Percentiles rank a stretch among this genome's conserved stretches.
These are phyloP conservation scores for Ensete glaucum DNA, from an alignment of 176 grass and related monocot genomes.

Conservation along the genomic window DNA sequence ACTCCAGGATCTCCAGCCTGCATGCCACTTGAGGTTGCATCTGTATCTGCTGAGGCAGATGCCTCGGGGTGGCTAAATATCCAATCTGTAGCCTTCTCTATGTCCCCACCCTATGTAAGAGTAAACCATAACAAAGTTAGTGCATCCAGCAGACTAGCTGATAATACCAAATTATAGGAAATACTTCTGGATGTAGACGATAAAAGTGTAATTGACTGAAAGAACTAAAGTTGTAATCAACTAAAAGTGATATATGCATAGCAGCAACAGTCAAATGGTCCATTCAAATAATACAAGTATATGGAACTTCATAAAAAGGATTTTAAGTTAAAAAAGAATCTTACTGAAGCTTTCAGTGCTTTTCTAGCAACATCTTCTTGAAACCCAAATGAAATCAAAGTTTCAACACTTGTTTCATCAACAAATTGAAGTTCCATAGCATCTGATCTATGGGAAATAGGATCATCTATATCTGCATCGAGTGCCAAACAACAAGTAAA, in stretches of 20 bases:
- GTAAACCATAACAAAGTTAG: not conserved
- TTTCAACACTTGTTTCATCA: constrained; percentile 83
- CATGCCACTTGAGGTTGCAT: constrained; percentile 48
- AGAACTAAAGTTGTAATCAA: no score
- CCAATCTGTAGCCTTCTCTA: constrained; percentile 94
- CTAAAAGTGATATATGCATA: not conserved
- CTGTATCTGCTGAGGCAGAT: constrained; percentile 33
- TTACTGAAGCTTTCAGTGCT: constrained; percentile 88
- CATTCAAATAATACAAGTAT: not conserved
- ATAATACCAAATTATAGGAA: no score
- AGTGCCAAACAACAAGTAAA: constrained; percentile 2
- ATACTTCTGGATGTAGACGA: not conserved
- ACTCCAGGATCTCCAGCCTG: constrained; percentile 35
- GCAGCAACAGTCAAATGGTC: no score
- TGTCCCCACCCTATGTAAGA: constrained; percentile 62
- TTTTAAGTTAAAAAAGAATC: constrained; percentile 11
- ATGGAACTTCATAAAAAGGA: not conserved
- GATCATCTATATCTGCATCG: constrained; percentile 78
- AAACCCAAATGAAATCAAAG: constrained; percentile 90
- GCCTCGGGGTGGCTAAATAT: constrained; percentile 76
- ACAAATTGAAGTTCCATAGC: constrained; percentile 30
- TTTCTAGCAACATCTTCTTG: constrained; percentile 75
- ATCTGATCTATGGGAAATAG: constrained; percentile 45
- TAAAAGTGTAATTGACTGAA: no score
- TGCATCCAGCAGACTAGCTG: no score